These are phyloP conservation scores for Hyphopichia pseudoburtonii DNA, from an alignment of 1,139 yeast genomes.

Conservation along the genomic window DNA sequence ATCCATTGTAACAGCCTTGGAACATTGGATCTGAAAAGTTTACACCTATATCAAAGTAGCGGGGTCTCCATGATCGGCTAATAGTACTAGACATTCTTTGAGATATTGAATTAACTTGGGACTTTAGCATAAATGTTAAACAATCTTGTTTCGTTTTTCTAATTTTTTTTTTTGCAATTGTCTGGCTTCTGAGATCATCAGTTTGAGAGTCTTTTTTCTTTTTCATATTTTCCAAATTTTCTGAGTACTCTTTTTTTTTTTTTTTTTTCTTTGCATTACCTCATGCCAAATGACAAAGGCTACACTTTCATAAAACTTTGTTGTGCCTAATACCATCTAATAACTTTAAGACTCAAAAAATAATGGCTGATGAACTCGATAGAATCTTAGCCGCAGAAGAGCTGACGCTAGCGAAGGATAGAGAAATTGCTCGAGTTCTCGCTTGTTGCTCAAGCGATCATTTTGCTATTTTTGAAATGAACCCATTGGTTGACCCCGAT, in stretches of 20 bases:
- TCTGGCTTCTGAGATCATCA: too few species aligned
- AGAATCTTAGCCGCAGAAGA: constrained; percentile 35
- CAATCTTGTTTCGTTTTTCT: too few species aligned
- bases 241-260: too few species aligned
- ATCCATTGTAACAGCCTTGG: constrained; percentile 73
- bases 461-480: constrained; percentile 55
- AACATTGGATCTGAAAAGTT: constrained; percentile 91
- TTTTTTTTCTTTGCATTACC: too few species aligned
- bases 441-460: constrained; percentile 49
- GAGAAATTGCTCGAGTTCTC: constrained; percentile 57
- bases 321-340: too few species aligned
- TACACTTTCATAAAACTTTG: too few species aligned
- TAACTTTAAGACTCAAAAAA: too few species aligned
- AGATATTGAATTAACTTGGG: background rate
- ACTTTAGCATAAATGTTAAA: background rate
- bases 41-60: constrained; percentile 61
- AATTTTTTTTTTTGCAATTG: too few species aligned
- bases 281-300: too few species aligned
- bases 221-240: too few species aligned
- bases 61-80: constrained; percentile 36
- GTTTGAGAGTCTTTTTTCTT: too few species aligned
- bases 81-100: background rate
- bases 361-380: constrained; percentile 30
- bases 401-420: constrained; percentile 41
- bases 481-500: constrained; percentile 38